phyloP scores from a whole-genome alignment of 805 yeast species.

The Hanseniaspora hatyaiensis region DNA sequence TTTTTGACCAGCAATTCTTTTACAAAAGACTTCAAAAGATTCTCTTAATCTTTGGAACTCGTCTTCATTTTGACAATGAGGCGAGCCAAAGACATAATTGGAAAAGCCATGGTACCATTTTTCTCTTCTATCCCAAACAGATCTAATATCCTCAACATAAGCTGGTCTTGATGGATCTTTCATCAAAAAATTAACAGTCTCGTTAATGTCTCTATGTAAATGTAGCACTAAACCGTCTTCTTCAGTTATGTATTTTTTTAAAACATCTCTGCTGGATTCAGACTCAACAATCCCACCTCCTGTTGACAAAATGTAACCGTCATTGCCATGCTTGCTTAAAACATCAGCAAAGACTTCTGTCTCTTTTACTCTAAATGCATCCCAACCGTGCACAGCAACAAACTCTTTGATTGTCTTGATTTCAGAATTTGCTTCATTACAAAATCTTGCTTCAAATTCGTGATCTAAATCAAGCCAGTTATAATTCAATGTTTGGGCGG shows the following conservation, averaged over 20 bases:
- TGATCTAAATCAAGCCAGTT: conserved; percentile 64
- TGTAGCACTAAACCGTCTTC: conserved; percentile 76
- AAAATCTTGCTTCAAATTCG: conserved; percentile 44
- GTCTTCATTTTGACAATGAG: conserved; percentile 46
- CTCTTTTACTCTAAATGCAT: conserved; percentile 65
- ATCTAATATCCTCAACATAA: conserved; percentile 61
- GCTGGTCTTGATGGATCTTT: conserved; percentile 82
- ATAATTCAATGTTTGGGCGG: conserved; percentile 58
- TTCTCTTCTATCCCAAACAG: conserved; percentile 78
- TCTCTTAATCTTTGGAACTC: conserved; percentile 48
- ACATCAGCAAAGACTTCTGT: conserved; percentile 42
- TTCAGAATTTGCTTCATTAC: conserved; percentile 23
- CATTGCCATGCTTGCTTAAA: conserved; percentile 28
- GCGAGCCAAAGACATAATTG: conserved; percentile 62
- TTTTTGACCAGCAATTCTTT: conserved; percentile 48
- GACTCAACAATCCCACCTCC: conserved; percentile 95
- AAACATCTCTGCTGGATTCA: conserved; percentile 48
- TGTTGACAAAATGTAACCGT: conserved; percentile 67
- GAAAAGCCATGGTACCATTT: conserved; percentile 69
- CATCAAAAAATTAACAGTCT: conserved; percentile 63
- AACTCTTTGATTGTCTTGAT: conserved; percentile 43
- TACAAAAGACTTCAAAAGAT: conserved; percentile 48
- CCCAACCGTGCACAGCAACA: conserved; percentile 70
- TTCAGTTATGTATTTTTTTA: conserved; percentile 40
- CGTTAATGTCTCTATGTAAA: conserved; percentile 74